A percentile compares a stretch with the other conserved stretches of the same genome.
Evolutionary conservation across 139 green algal species (phyloP).

Genomic region (Tetraselmis chui): DNA sequence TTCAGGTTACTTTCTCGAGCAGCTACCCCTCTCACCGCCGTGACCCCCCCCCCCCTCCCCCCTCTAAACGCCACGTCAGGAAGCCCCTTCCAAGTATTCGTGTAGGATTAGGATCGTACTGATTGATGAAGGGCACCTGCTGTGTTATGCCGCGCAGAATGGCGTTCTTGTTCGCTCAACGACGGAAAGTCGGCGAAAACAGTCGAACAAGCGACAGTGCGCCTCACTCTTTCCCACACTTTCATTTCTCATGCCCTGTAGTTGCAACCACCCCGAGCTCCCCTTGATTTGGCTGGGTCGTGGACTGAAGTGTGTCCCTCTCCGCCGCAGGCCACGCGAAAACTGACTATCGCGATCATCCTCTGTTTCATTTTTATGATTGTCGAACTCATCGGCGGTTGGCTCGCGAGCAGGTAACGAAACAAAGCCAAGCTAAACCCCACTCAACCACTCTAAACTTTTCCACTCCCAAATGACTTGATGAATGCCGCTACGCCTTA

Average conservation of each 20-base stretch:
- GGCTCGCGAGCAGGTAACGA: slow-evolving; percentile 32
- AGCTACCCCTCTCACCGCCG: too few relatives aligned
- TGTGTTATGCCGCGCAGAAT: too few relatives aligned
- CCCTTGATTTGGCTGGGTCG: not conserved
- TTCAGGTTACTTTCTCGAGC: too few relatives aligned
- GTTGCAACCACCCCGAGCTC: not conserved
- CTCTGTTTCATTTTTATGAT: slow-evolving; percentile 48
- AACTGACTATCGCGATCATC: slow-evolving; percentile 32
- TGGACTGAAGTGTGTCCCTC: not conserved
- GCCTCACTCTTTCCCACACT: not conserved
- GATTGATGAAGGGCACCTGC: too few relatives aligned
- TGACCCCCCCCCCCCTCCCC: too few relatives aligned
- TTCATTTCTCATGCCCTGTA: too few relatives aligned
- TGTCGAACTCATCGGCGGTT: slow-evolving; percentile 36
- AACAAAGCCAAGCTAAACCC: too few relatives aligned
- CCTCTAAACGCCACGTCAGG: too few relatives aligned
- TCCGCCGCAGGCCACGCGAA: slow-evolving; percentile 26
- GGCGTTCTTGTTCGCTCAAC: not conserved
- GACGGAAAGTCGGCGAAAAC: not conserved
- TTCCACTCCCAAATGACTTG: not conserved
- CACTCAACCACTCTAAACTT: not conserved
- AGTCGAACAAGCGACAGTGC: not conserved
- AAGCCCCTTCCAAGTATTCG: too few relatives aligned
- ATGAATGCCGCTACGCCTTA: not conserved
- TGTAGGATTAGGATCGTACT: too few relatives aligned